phyloP scores from a whole-genome alignment of 495 filamentous ascomycete genomes.

The Daldinia caldariorum region DNA sequence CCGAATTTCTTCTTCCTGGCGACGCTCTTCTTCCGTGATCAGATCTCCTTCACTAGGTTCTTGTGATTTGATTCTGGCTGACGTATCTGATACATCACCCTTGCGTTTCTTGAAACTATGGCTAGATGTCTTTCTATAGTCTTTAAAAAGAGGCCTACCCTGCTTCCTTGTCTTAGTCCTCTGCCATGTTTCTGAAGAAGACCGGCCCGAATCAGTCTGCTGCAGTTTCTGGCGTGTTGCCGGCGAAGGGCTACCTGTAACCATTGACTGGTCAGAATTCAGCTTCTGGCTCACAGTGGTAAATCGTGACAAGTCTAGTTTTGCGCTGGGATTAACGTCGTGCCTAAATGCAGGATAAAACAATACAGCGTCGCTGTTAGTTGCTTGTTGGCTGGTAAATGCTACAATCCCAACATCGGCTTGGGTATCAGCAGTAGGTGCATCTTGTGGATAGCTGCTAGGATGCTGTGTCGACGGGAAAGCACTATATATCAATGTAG shows the following conservation, averaged over 20 bases:
- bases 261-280: not conserved
- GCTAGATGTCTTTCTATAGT: conserved; percentile 14
- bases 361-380: not conserved
- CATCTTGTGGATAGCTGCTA: conserved; percentile 15
- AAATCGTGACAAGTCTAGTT: conserved; percentile 12
- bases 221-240: conserved; percentile 8
- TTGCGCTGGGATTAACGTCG: not conserved
- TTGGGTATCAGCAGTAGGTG: not conserved
- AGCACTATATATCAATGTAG: conserved; percentile 65
- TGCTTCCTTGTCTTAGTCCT: conserved; percentile 11
- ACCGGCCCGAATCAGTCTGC: conserved; percentile 1
- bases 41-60: conserved; percentile 32
- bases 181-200: conserved; percentile 15
- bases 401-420: not conserved
- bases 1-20: conserved; percentile 42
- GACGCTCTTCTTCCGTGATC: conserved; percentile 44
- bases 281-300: not conserved
- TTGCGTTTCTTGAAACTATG: conserved; percentile 47
- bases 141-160: conserved; percentile 11
- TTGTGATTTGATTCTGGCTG: conserved; percentile 33
- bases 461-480: conserved; percentile 57
- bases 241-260: not conserved
- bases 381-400: conserved; percentile 6
- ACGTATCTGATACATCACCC: conserved; percentile 23
- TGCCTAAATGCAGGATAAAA: not conserved